Evolutionary conservation across 495 filamentous ascomycete species (phyloP).

Genomic region (Trichoderma virens): DNA sequence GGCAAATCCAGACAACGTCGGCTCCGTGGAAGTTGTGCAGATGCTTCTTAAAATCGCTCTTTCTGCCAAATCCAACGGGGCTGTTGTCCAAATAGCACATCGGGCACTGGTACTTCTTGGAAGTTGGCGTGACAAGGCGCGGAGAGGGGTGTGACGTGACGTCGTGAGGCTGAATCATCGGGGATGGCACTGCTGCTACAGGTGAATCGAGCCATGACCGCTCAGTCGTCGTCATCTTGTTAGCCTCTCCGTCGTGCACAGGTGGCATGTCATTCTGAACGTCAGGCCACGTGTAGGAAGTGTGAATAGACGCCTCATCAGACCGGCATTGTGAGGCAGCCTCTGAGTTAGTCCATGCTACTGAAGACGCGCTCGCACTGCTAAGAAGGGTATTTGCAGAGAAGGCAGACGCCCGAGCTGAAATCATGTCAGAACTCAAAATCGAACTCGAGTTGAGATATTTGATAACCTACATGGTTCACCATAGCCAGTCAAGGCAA

Average conservation of each 20-base stretch:
- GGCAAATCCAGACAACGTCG: conserved; percentile 12
- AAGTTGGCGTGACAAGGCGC: background rate
- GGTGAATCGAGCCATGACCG: conserved; percentile 12
- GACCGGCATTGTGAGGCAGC: conserved; percentile 5
- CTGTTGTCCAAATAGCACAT: conserved; percentile 11
- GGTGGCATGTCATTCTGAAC: background rate
- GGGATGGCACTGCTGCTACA: background rate
- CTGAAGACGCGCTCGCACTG: conserved; percentile 7
- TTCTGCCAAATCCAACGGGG: conserved; percentile 11
- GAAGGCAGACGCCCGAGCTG: conserved; percentile 4
- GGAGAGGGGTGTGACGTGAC: conserved; percentile 5
- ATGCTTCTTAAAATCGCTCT: conserved; percentile 15
- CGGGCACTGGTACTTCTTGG: conserved; percentile 12
- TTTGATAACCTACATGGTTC: conserved; percentile 1
- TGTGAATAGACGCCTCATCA: conserved; percentile 12
- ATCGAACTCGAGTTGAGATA: background rate
- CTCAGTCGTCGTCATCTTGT: background rate
- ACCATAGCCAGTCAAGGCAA: conserved; percentile 9
- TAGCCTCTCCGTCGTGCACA: conserved; percentile 1
- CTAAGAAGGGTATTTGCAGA: conserved; percentile 9
- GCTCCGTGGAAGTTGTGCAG: conserved; percentile 13
- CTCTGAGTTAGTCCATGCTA: conserved; percentile 9
- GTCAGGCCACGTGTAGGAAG: background rate
- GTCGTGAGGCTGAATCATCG: background rate
- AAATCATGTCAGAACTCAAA: background rate